Percentiles rank a stretch among this genome's conserved stretches.
Evolutionary conservation across 2,329 filamentous ascomycete species (phyloP).

Genomic region (Arachnomyces sp.): DNA sequence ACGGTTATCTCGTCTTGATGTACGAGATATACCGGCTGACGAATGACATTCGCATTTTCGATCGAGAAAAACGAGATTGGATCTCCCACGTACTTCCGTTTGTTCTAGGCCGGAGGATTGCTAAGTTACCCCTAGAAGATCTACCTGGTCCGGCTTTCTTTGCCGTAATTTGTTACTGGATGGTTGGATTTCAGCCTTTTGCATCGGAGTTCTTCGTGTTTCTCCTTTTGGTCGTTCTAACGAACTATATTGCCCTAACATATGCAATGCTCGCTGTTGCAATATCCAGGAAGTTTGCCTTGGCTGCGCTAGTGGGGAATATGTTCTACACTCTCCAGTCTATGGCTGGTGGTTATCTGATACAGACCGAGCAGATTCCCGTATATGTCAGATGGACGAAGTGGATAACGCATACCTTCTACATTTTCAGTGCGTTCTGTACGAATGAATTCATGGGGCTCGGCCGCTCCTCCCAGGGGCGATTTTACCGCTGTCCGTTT

Average conservation of each 20-base stretch:
- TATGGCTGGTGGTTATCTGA: slow-evolving; percentile 68
- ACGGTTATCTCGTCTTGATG: slow-evolving; percentile 67
- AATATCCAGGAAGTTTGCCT: slow-evolving; percentile 58
- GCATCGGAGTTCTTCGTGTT: slow-evolving; percentile 62
- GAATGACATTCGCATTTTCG: slow-evolving; percentile 65
- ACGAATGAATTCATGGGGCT: slow-evolving; percentile 59
- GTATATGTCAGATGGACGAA: slow-evolving; percentile 74
- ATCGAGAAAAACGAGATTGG: slow-evolving; percentile 65
- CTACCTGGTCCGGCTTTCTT: slow-evolving; percentile 64
- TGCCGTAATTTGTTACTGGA: slow-evolving; percentile 66
- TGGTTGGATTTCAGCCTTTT: slow-evolving; percentile 62
- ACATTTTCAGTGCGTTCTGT: slow-evolving; percentile 61
- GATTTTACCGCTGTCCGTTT: slow-evolving; percentile 64
- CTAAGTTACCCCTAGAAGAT: slow-evolving; percentile 62
- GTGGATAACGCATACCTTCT: slow-evolving; percentile 37
- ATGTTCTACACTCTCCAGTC: slow-evolving; percentile 64
- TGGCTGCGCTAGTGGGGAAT: slow-evolving; percentile 64
- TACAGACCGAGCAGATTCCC: slow-evolving; percentile 63
- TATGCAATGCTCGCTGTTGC: slow-evolving; percentile 62
- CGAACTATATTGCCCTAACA: slow-evolving; percentile 65
- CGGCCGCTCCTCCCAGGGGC: slow-evolving; percentile 37
- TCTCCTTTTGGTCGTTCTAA: slow-evolving; percentile 58
- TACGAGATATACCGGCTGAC: slow-evolving; percentile 70
- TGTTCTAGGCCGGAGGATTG: slow-evolving; percentile 59
- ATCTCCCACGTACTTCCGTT: slow-evolving; percentile 63